Base-by-base conservation (phyloP, 495 filamentous ascomycete genomes). In the Delitschia confertaspora region DNA sequence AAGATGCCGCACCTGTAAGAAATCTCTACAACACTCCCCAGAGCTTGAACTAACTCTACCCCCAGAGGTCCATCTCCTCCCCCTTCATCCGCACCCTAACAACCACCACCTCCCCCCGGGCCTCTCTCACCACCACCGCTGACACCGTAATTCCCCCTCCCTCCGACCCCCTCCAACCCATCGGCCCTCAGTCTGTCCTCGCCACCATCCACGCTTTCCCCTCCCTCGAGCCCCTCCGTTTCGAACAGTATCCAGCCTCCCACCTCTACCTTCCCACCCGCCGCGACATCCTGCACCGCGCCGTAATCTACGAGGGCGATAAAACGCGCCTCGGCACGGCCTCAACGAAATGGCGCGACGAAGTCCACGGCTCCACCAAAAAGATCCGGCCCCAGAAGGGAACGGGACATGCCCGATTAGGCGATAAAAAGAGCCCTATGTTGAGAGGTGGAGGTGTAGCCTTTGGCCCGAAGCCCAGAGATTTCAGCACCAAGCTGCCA, bases 241-340 rank as follows among this genome's bases (percentile, higher is more conserved):
- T 93, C 60, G 75, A 83, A 48, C 62, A 77, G 60, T 96, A 88
- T 70, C 79, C 83, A 6, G 63, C 74, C 44, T 83, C 81, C 47
- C 83, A 95, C 60, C 79, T 99, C 4, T 60, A 80, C 58, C 73
- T 95, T 33, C 91, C 91, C 4, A 70, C 94, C 11, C 85, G 91
- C 7, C 79, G 82, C 57, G 91, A 99, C 57, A 79, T 99, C 42
- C 79, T 99, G 14, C 93, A 96, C 64, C 76, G 88, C 21, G 91
- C 93, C 46, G 74, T 96, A 14, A 60, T 95, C 45, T 96, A 82
- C 74, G 91, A 98, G 67, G 91, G 85, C 56, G 88, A 95, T 70
- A 74, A 66, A 35, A 81, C 86, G 42, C 82, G 91, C 18, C 10
- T 79, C 86, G 91, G 93, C 44, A 88, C 85, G 0, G 91, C 88